Base-by-base conservation (phyloP, 768 basidiomycete species). In the Daedaleopsis sinensis region DNA sequence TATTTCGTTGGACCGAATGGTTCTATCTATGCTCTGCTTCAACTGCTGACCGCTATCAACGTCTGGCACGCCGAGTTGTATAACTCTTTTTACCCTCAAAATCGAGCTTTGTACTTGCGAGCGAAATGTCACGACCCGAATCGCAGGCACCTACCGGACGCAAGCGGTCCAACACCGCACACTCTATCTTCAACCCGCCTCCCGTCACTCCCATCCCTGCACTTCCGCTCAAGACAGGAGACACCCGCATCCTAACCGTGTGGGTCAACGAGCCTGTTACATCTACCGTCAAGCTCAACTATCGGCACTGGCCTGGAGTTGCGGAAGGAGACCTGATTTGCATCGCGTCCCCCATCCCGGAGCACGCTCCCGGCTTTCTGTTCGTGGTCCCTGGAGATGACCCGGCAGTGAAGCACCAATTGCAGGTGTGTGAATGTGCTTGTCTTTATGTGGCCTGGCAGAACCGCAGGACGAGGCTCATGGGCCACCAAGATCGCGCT, bases 191-290 rank as follows among this genome's bases (percentile, higher is more conserved):
- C 61, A 80, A 84, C 21, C 39, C 51, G 9, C 15, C 51, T 3
- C 36, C 55, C 1, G 39, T 43, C 13, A 16, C 23, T 13, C 9
- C 47, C 21, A 23, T 27, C 1, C 49, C 66, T 47, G 50, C 77
- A 19, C 64, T 73, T 18, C 83, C 85, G 0, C 76, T 92, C 16
- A 80, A 81, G 68, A 67, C 83, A 21, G 90, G 90, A 15, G 90
- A 90, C 63, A 78, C 75, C 6, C 87, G 84, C 66, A 74, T 80
- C 2, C 75, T 93, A 50, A 89, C 85, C 39, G 79, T 81, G 13
- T 92, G 91, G 91, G 89, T 93, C 4, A 87, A 90, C 68, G 88
- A 91, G 58, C 67, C 79, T 68, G 85, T 88, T 55, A 81, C 83
- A 0, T 71, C 79, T 9, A 74, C 74, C 18, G 86, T 91, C 57